Evolutionary conservation across 2,329 filamentous ascomycete species (phyloP).

Genomic region (Phoma sp.): DNA sequence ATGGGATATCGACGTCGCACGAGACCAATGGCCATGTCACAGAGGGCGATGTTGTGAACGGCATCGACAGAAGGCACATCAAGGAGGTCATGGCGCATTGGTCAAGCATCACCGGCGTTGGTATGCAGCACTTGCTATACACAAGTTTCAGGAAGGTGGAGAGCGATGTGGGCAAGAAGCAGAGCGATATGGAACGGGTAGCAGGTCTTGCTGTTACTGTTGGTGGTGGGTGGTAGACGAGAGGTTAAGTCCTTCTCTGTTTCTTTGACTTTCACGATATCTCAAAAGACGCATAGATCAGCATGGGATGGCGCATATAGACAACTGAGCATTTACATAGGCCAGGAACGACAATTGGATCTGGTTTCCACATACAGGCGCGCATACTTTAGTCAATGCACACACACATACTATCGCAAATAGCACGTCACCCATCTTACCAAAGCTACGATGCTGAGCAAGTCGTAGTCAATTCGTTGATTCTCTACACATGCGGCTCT

Average conservation of each 20-base stretch:
- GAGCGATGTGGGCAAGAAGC: constrained; percentile 81
- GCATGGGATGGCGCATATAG: constrained; percentile 21
- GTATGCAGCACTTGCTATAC: constrained; percentile 73
- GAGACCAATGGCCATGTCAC: background rate
- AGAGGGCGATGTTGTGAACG: constrained; percentile 56
- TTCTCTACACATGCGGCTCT: too few relatives aligned
- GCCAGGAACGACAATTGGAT: too few relatives aligned
- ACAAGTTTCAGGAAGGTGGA: constrained; percentile 93
- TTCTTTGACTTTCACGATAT: too few relatives aligned
- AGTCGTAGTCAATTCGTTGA: too few relatives aligned
- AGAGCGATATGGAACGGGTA: constrained; percentile 77
- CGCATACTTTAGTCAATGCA: too few relatives aligned
- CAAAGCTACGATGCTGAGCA: too few relatives aligned
- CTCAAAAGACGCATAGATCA: too few relatives aligned
- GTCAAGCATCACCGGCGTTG: constrained; percentile 73
- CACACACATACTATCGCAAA: too few relatives aligned
- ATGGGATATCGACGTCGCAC: too few relatives aligned
- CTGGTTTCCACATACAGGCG: too few relatives aligned
- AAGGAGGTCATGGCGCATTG: constrained; percentile 76
- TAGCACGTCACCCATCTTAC: too few relatives aligned
- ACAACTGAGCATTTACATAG: constrained; percentile 17
- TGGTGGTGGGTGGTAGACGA: constrained; percentile 82
- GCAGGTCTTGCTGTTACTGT: constrained; percentile 88
- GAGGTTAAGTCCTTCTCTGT: too few relatives aligned
- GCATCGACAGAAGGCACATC: constrained; percentile 70